Evolutionary conservation across 75 land plant genomes (phyloP).

Genomic region (Picea sitchensis): DNA sequence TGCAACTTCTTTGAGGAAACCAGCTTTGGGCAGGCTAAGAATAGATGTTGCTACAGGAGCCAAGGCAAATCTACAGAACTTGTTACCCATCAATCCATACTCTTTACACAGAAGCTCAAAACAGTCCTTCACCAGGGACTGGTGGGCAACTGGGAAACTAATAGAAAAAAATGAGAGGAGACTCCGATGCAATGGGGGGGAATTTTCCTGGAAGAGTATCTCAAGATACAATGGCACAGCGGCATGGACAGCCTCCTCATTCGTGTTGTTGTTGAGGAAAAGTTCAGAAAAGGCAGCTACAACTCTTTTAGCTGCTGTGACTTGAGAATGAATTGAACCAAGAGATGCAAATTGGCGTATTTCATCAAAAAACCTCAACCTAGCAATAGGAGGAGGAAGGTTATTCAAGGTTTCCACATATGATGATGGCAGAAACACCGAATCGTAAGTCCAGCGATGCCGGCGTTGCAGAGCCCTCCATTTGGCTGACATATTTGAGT

Average conservation of each 20-base stretch:
- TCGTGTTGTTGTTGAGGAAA: background rate
- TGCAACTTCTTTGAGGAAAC: constrained; percentile 53
- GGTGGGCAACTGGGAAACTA: constrained; percentile 15
- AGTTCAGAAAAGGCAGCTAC: constrained; percentile 42
- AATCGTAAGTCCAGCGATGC: constrained; percentile 71
- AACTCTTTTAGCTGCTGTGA: constrained; percentile 36
- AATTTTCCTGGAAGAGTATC: constrained; percentile 81
- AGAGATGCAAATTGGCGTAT: constrained; percentile 28
- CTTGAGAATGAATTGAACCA: constrained; percentile 41
- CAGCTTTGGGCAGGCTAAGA: constrained; percentile 72
- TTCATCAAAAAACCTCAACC: constrained; percentile 19
- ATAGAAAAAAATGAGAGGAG: constrained; percentile 62
- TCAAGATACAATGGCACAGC: constrained; percentile 54
- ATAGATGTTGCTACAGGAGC: constrained; percentile 66
- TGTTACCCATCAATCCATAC: constrained; percentile 45
- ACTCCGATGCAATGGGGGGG: constrained; percentile 78
- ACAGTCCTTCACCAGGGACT: constrained; percentile 29
- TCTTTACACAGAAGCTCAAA: constrained; percentile 57
- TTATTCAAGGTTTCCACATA: constrained; percentile 23
- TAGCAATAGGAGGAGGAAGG: background rate
- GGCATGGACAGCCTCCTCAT: constrained; percentile 15
- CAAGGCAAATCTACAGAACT: constrained; percentile 59
- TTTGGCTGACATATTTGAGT: constrained; percentile 58
- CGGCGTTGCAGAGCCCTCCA: constrained; percentile 82
- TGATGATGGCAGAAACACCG: constrained; percentile 45